A percentile compares a stretch with the other conserved stretches of the same genome.
phyloP scores from a whole-genome alignment of 352 stramenopile species.

The Phytopythium vexans region DNA sequence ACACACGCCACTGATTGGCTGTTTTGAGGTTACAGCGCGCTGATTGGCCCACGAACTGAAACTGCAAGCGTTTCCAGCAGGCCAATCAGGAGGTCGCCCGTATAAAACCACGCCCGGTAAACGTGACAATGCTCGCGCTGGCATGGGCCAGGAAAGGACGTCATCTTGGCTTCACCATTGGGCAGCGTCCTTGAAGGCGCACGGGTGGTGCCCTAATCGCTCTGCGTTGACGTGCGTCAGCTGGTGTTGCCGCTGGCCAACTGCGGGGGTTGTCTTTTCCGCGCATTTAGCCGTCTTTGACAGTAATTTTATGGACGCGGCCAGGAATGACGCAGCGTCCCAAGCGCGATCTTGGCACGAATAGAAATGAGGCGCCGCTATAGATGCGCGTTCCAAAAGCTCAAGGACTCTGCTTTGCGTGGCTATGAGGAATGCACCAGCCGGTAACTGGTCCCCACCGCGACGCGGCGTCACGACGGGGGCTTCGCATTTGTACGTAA shows the following conservation, averaged over 20 bases:
- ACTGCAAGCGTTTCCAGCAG: not conserved
- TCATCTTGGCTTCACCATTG: no score
- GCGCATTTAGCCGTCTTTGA: no score
- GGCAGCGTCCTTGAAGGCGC: no score
- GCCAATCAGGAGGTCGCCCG: not conserved
- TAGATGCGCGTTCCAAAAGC: no score
- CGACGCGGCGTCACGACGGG: no score
- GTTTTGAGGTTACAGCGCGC: not conserved
- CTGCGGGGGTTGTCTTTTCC: not conserved
- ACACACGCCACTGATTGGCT: not conserved
- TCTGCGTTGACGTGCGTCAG: conserved; percentile 3
- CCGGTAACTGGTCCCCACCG: no score
- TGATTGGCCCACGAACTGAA: not conserved
- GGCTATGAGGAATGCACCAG: no score
- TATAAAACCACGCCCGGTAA: conserved; percentile 1
- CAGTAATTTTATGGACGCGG: no score
- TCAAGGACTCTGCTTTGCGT: no score
- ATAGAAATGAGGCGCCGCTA: no score
- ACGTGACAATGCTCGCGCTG: not conserved
- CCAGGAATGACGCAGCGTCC: not conserved
- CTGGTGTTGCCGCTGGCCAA: not conserved
- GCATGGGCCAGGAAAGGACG: not conserved
- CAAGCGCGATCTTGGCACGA: no score
- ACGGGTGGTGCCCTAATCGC: not conserved
- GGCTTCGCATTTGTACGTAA: no score